These are phyloP conservation scores for Cucumis hystrix DNA, from an alignment of 306 rosid genomes.

Conservation along the genomic window DNA sequence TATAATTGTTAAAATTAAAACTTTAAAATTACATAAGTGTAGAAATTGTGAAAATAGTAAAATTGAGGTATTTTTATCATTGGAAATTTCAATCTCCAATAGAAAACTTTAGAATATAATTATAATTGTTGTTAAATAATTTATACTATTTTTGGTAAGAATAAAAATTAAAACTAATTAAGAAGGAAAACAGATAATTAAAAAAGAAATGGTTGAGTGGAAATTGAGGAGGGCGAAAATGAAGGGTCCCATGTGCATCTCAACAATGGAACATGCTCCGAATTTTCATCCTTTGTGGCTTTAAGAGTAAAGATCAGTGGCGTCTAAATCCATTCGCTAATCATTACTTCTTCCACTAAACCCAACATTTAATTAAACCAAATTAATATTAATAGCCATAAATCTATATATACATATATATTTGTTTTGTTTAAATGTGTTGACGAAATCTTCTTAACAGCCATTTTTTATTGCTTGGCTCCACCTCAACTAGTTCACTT, in stretches of 20 bases:
- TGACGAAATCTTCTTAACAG: slow-evolving; percentile 25
- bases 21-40: no score
- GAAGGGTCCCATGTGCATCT: slow-evolving; percentile 45
- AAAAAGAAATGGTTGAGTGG: not conserved
- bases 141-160: no score
- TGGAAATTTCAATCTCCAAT: no score
- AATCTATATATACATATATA: no score
- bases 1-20: no score
- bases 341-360: slow-evolving; percentile 60
- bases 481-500: slow-evolving; percentile 17
- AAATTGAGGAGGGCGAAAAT: not conserved
- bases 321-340: slow-evolving; percentile 44
- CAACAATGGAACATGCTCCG: slow-evolving; percentile 43
- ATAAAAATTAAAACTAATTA: no score
- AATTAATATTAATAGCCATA: not conserved
- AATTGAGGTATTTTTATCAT: no score
- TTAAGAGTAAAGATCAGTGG: slow-evolving; percentile 7
- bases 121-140: no score
- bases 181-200: no score
- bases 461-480: slow-evolving; percentile 19
- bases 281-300: slow-evolving; percentile 34
- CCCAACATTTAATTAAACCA: slow-evolving; percentile 9
- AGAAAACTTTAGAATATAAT: no score
- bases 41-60: no score
- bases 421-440: slow-evolving; percentile 10